These are phyloP conservation scores for Castanea mollissima DNA, from an alignment of 306 rosid species.

Conservation along the genomic window DNA sequence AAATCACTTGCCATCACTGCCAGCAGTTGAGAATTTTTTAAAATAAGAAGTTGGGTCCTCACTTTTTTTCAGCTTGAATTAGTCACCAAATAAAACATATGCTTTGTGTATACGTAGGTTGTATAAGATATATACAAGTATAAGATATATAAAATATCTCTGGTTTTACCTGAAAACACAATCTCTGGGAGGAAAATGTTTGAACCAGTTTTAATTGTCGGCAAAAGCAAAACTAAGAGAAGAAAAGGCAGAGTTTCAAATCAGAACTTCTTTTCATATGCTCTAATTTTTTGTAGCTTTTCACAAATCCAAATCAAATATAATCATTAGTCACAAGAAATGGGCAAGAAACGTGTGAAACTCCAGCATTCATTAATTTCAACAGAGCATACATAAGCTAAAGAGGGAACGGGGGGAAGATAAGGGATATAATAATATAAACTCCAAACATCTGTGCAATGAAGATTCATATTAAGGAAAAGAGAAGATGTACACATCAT, in stretches of 20 bases:
- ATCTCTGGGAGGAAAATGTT: not conserved
- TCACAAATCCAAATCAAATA: not conserved
- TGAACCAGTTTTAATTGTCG: not conserved
- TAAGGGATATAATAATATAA: not conserved
- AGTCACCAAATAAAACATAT: not conserved
- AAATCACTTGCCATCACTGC: slow-evolving; percentile 98
- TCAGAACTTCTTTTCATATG: not conserved
- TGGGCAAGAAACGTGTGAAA: not conserved
- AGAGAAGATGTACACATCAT: not conserved
- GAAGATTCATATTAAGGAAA: not conserved
- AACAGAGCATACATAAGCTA: not conserved
- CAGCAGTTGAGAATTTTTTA: slow-evolving; percentile 34
- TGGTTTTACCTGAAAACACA: not conserved
- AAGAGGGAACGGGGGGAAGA: not conserved
- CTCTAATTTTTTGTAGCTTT: not conserved
- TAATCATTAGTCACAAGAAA: not conserved
- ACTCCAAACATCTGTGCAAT: not conserved
- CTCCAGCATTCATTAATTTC: not conserved
- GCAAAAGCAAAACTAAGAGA: not conserved
- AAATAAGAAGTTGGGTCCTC: slow-evolving; percentile 16
- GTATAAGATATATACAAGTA: not conserved
- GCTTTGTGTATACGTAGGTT: no score
- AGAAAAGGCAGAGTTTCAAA: not conserved
- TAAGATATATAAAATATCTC: not conserved
- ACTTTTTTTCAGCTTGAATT: not conserved